Percentiles rank a stretch among this genome's conserved stretches.
Conservation (phyloP, 192 early-diverging fungal species). For the Coemansia guatemalensis region DNA sequence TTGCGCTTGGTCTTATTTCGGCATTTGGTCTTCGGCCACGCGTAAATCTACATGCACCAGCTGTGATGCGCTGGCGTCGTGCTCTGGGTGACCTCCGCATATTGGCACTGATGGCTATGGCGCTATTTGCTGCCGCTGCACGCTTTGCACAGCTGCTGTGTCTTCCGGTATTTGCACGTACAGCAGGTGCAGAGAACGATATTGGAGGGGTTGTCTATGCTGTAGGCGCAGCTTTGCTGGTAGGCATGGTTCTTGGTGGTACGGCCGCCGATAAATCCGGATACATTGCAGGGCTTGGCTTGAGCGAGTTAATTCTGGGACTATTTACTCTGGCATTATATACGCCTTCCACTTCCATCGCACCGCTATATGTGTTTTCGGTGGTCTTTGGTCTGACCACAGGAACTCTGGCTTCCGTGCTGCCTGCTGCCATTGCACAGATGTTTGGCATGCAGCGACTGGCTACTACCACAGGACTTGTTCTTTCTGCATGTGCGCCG, state of each 20-base stretch:
- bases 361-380: slow-evolving; percentile 31
- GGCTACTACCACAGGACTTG: slow-evolving; percentile 25
- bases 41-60: background rate
- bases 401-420: slow-evolving; percentile 16
- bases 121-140: slow-evolving; percentile 19
- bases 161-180: slow-evolving; percentile 27
- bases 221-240: slow-evolving; percentile 13
- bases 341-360: slow-evolving; percentile 11
- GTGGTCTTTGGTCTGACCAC: slow-evolving; percentile 32
- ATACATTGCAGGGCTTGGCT: slow-evolving; percentile 28
- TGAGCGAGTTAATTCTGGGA: slow-evolving; percentile 26
- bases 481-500: slow-evolving; percentile 14
- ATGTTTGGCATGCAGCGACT: slow-evolving; percentile 35
- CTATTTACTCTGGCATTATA: slow-evolving; percentile 33
- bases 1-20: slow-evolving; percentile 12
- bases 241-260: slow-evolving; percentile 22
- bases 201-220: slow-evolving; percentile 22
- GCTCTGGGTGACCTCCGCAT: slow-evolving; percentile 16
- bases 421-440: slow-evolving; percentile 23
- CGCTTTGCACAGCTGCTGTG: slow-evolving; percentile 34
- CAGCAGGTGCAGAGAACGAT: slow-evolving; percentile 5
- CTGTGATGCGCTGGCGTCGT: slow-evolving; percentile 9
- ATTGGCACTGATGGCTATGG: slow-evolving; percentile 20
- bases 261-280: slow-evolving; percentile 17
- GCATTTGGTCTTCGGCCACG: slow-evolving; percentile 28